Percentiles rank a stretch among this genome's conserved stretches.
Conservation (phyloP, 805 yeast genomes). For the Saturnispora dispora region DNA sequence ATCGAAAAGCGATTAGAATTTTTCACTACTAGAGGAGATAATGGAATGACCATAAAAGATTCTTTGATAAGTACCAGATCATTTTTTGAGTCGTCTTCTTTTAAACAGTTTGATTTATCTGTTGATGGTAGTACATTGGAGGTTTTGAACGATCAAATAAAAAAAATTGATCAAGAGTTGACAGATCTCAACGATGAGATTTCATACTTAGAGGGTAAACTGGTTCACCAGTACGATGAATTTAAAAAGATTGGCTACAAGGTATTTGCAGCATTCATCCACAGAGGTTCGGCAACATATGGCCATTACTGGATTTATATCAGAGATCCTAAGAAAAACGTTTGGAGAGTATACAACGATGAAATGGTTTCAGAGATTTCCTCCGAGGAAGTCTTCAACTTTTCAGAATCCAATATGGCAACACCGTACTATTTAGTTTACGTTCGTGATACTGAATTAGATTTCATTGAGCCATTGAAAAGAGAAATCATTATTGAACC, state of each 20-base stretch:
- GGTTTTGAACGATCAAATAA: constrained; percentile 39
- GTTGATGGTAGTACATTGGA: constrained; percentile 40
- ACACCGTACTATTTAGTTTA: constrained; percentile 92
- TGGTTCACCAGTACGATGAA: constrained; percentile 52
- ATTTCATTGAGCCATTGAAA: constrained; percentile 56
- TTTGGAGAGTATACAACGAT: constrained; percentile 88
- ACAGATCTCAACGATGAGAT: constrained; percentile 31
- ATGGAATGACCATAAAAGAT: constrained; percentile 41
- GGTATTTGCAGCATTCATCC: constrained; percentile 86
- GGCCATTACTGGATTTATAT: constrained; percentile 98
- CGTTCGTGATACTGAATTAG: constrained; percentile 52
- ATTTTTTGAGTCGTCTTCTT: constrained; percentile 39
- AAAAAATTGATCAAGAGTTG: constrained; percentile 38
- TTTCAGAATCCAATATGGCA: constrained; percentile 64
- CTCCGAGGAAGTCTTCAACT: constrained; percentile 56
- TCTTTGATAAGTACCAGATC: constrained; percentile 48
- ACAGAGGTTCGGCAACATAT: constrained; percentile 89
- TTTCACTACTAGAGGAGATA: constrained; percentile 38
- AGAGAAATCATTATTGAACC: constrained; percentile 28
- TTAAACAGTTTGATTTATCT: constrained; percentile 27
- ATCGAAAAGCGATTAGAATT: constrained; percentile 36
- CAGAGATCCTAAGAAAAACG: constrained; percentile 54
- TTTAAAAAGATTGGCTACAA: constrained; percentile 64
- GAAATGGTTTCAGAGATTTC: constrained; percentile 84
- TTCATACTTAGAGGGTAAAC: constrained; percentile 35